Conservation (phyloP, 1,139 yeast genomes). For the Petasospora fabianii region DNA sequence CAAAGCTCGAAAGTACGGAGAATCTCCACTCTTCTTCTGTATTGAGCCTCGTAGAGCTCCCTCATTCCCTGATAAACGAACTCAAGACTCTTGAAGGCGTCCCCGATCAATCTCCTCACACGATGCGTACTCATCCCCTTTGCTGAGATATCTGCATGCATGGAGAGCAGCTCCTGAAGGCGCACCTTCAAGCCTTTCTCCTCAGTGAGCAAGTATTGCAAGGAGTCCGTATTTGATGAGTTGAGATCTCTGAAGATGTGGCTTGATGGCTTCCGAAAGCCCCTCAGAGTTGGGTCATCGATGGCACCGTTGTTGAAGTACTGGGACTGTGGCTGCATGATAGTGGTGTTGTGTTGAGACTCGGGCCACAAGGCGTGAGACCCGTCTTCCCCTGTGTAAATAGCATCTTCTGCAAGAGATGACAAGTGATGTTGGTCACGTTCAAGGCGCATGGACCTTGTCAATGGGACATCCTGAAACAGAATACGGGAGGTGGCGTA, state of each 20-base stretch:
- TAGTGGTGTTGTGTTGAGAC: constrained; percentile 1
- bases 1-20: constrained; percentile 39
- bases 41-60: constrained; percentile 47
- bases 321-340: constrained; percentile 7
- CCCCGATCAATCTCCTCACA: constrained; percentile 17
- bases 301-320: constrained; percentile 1
- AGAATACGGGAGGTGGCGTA: constrained; percentile 2
- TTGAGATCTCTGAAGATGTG: not conserved
- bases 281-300: not conserved
- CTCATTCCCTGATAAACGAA: constrained; percentile 40
- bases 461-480: constrained; percentile 4
- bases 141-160: constrained; percentile 17
- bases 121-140: constrained; percentile 21
- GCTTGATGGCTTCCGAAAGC: too few species aligned
- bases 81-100: constrained; percentile 17
- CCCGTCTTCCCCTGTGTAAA: not conserved
- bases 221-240: constrained; percentile 11
- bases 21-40: constrained; percentile 32
- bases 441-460: constrained; percentile 1
- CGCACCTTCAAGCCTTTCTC: constrained; percentile 17
- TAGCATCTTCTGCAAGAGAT: not conserved
- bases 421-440: not conserved
- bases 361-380: constrained; percentile 2
- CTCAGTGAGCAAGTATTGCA: constrained; percentile 19
- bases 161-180: constrained; percentile 15